Base-by-base conservation (phyloP, 495 filamentous ascomycete genomes). In the Xylaria sp. region DNA sequence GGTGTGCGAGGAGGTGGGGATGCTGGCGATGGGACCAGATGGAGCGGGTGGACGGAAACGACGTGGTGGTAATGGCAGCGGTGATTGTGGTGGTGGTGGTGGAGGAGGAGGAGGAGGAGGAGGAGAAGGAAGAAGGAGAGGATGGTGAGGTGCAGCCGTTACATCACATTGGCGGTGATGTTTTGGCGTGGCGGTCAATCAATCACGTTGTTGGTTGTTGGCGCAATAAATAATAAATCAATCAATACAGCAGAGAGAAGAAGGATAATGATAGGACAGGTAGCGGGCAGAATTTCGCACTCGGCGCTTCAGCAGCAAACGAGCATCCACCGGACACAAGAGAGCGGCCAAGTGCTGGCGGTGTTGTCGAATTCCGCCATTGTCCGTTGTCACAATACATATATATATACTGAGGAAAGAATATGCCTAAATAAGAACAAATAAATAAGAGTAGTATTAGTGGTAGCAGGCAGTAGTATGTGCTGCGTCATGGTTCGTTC, bases 1-100 rank as follows among this genome's bases (percentile, higher is more conserved):
- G 76, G 76, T 77, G 76, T 76, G 76, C 72, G 74, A 59, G 67
- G 69, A 66, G 72, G 76, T 77, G 76, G 76, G 68, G 76, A 74
- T 71, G 31, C 70, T 73, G 69, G 67, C 46, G 63, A 67, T 64
- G 53, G 43, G 67, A 52, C 57, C 65, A 68, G 41, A 62, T 67
- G 44, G 21, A 29, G 19, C 24, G 53, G 35, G 50, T 17, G 59
- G n/a, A 24, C 41, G 63, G 69, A 66, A 59, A 59, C 61, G 40
- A 71, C 40, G 61, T 37, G 52, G 35, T 64, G 62, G n/a, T 57
- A 40, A 40, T 33, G n/a, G 68, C 26, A n/a, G 31, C 8, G 19
- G 37, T 40, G 12, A 19, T 40, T 26, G 63, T 67, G 44, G 41
- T 48, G 9, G 62, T 24, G 46, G 46, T 29, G 64, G 33, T 14